Evolutionary conservation across 345 rosid species (phyloP), one percentile per base, ranked within the genome.

Genomic region (Laguncularia racemosa): DNA sequence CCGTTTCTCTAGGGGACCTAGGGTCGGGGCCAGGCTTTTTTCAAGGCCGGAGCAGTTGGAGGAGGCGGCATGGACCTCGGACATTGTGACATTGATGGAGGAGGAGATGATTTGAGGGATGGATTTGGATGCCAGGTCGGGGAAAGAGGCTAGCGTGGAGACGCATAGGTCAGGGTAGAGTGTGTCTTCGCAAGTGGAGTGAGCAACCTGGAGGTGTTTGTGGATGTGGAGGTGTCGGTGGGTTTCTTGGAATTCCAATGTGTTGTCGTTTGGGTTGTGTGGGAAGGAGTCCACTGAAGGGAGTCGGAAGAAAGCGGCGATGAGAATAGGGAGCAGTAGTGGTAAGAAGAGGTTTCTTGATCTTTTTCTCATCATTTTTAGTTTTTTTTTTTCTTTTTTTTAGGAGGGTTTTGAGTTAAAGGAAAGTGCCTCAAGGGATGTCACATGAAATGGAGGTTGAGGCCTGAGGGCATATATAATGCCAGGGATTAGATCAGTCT

Each of bases 81-180:
- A 48, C 62, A 80, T 51, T 52, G 96, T 85, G 23, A 58, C 66
- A 76, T 82, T 77, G 51, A 91, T 18, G 50, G 81, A 67, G 21
- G 73, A 70, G 62, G 81, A 62, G 65, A 88, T 74, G 44, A 87
- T 74, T 20, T 77, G 58, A 6, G 76, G 73, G 56, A 75, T 55
- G 54, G 78, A 61, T 60, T 62, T 67, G 73, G 78, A 54, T 18
- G 61, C 11, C 6, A 80, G 83, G 70, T 71, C 71, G 16, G 86
- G 89, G 58, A 83, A 59, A 6, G 75, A 21, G 13, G 67, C 58
- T 40, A 85, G 73, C 23, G 86, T 81, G 44, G 89, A 83, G 56
- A 81, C 79, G 62, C 93, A 85, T 33, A 83, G 89, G 14, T 85
- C 58, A 0, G 80, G 82, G 60, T 81, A 81, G 13, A 75, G 70